phyloP scores from a whole-genome alignment of 1,284 basidiomycete genomes.

The Ustilago nuda region DNA sequence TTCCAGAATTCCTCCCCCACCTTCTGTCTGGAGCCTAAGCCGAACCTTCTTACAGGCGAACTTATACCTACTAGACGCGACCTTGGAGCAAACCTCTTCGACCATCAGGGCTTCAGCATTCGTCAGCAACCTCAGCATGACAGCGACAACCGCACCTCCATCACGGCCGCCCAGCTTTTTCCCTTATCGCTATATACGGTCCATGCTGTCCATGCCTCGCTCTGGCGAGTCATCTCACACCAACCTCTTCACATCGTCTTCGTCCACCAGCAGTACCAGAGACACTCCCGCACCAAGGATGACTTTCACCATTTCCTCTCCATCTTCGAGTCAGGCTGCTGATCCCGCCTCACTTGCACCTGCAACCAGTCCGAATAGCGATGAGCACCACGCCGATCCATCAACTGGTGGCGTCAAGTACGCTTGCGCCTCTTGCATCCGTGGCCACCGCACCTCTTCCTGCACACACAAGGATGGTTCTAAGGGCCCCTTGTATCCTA shows the following conservation, averaged over 20 bases:
- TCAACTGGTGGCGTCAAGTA: slow-evolving; percentile 50
- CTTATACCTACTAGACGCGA: neutral
- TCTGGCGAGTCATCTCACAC: slow-evolving; percentile 13
- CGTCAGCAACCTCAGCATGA: slow-evolving; percentile 7
- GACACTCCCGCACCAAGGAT: slow-evolving; percentile 13
- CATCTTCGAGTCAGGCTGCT: neutral
- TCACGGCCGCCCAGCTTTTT: slow-evolving; percentile 19
- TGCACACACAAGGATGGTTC: slow-evolving; percentile 65
- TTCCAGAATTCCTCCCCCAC: neutral
- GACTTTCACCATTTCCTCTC: slow-evolving; percentile 16
- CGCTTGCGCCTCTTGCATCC: slow-evolving; percentile 63
- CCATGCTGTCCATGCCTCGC: slow-evolving; percentile 20
- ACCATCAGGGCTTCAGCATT: neutral
- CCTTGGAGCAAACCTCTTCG: neutral
- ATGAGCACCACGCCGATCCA: slow-evolving; percentile 7
- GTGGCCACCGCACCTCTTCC: slow-evolving; percentile 60
- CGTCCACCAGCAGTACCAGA: slow-evolving; percentile 7
- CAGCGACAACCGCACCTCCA: slow-evolving; percentile 20
- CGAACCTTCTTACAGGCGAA: neutral
- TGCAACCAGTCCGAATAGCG: slow-evolving; percentile 13
- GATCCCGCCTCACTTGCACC: neutral
- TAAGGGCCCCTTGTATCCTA: slow-evolving; percentile 55
- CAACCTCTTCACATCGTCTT: slow-evolving; percentile 2
- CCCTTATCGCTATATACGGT: slow-evolving; percentile 20
- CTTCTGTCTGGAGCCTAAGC: neutral